Evolutionary conservation across 441 rosid species (phyloP), one percentile per base, ranked within the genome.

Genomic region (Pelargonium citronellum): DNA sequence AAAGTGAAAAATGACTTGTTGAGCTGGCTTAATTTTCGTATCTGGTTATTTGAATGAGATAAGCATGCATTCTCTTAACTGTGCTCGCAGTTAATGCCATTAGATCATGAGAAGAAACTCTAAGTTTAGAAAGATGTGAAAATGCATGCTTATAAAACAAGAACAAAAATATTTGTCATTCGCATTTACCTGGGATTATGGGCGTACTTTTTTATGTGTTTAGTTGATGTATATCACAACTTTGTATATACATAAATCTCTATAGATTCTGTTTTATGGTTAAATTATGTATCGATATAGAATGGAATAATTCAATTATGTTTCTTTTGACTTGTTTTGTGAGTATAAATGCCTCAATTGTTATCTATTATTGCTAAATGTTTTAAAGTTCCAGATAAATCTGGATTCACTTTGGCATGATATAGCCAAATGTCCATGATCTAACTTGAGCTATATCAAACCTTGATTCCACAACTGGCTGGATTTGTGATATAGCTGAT

Each of bases 21-120:
- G 66, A 62, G 66, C 66, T 62, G 19, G 66, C 41, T 62, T 27
- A 12, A 3, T 62, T 61, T 24, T 61, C 4, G 65, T 61, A 24
- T 61, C 8, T 61, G 39, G 6, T 62, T 13, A 11, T 62, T n/a
- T 62, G 6, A 30, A 24, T 27, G 17, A 62, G 43, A 13, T 27
- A 27, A 24, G 43, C 39, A 24, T 24, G 39, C 43, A 62, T 27
- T 62, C n/a, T 62, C 43, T 62, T 62, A 12, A 7, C 6, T 13
- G 17, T 62, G 41, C 19, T 12, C 12, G 64, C 24, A 22, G n/a
- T 11, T 11, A 61, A 61, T 24, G 51, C 51, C 11, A 12, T 10
- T 61, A 20, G 1, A 24, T 30, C 64, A 24, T 61, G 8, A 20
- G 34, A 61, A 22, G 64, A 61, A 20, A 61, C 24, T 1, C 22